Base-by-base conservation (phyloP, 441 rosid species). In the Mallotus japonicus region DNA sequence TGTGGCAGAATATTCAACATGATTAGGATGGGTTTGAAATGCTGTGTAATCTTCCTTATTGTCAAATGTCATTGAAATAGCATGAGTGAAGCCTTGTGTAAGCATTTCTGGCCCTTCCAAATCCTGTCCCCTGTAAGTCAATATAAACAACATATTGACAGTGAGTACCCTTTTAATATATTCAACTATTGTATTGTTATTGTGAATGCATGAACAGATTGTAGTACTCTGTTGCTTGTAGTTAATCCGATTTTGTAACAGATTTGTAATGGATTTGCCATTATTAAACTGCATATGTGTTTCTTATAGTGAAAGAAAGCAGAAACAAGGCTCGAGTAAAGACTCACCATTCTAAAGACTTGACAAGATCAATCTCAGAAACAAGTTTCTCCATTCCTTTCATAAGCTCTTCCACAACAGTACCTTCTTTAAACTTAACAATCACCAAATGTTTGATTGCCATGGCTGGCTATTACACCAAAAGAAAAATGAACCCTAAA, bases 81-180 rank as follows among this genome's bases (percentile, higher is more conserved):
- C 89, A 75, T 94, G 99, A 32, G 94, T 88, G 47, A 85, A 92
- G 20, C 99, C 99, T 85, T 94, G 97, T 67, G 87, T 86, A 17
- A 94, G 90, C 97, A 88, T 87, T 81, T 92, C 99, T n/a, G 70
- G 86, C 59, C 97, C 82, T 77, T 94, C 95, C 19, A 77, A 71
- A 78, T 92, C 97, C 58, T 88, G 82, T 32, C 99, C 99, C 97
- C 98, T 92, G 82, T 42, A 8, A 40, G 32, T 34, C 57, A 54
- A 54, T 54, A 4, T 8, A 10, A 54, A 5, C 57, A 12, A 44
- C 47, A 7, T 44, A 7, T 44, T 44, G 40, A 34, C 40, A 34
- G 40, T 34, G 47, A 44, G 47, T 44, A 44, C 47, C 47, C 47
- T 44, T 3, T 44, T 9, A 44, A 44, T 44, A 44, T 44, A 10